Evolutionary conservation across 306 rosid species (phyloP).

Genomic region (Clitoria ternatea): DNA sequence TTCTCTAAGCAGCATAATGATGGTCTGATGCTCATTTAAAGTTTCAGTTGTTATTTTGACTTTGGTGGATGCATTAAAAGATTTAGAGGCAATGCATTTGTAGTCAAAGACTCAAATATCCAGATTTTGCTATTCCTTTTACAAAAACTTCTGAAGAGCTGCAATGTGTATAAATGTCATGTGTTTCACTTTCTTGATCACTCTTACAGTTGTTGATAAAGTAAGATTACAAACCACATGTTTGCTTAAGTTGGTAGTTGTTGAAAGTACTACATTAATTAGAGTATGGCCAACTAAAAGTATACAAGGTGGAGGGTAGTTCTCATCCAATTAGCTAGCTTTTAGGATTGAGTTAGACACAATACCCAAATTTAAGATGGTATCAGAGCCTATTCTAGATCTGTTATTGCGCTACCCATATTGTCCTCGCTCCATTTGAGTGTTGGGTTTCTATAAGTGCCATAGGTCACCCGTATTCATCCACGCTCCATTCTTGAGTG

Average conservation of each 20-base stretch:
- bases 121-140: constrained; percentile 6
- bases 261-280: no score
- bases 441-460: no score
- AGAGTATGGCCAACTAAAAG: no score
- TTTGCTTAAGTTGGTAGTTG: constrained; percentile 3
- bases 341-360: no score
- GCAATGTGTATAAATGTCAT: background rate
- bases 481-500: no score
- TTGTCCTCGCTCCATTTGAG: no score
- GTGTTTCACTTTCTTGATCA: constrained; percentile 25
- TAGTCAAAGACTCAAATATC: background rate
- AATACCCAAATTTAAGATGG: no score
- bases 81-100: constrained; percentile 3
- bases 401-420: no score
- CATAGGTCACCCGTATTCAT: no score
- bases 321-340: no score
- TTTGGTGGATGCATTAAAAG: constrained; percentile 18
- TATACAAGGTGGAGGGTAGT: no score
- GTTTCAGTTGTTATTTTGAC: constrained; percentile 7
- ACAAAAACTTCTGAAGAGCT: background rate
- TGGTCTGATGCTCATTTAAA: constrained; percentile 3
- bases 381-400: no score
- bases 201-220: background rate
- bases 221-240: constrained; percentile 9
- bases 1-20: constrained; percentile 4